phyloP scores from a whole-genome alignment of 2,329 filamentous ascomycete genomes.

The Paramyrothecium roridum region DNA sequence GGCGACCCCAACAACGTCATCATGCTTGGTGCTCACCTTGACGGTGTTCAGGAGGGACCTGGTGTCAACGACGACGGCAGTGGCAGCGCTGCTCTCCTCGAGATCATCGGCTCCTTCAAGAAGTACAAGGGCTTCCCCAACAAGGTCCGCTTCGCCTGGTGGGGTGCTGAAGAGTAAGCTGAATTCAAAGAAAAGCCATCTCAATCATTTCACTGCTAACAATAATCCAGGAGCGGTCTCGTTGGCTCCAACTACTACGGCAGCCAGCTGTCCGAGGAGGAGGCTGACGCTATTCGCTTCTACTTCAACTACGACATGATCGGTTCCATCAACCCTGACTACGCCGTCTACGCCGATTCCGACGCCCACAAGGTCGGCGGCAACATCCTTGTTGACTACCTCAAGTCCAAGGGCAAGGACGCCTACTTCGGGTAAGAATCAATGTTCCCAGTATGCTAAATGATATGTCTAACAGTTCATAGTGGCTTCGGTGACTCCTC shows the following conservation, averaged over 20 bases:
- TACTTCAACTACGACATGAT: slow-evolving; percentile 76
- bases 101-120: slow-evolving; percentile 32
- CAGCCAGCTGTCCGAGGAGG: slow-evolving; percentile 26
- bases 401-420: slow-evolving; percentile 28
- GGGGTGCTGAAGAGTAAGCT: slow-evolving; percentile 37
- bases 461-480: slow-evolving; percentile 6
- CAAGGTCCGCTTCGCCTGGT: slow-evolving; percentile 41
- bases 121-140: slow-evolving; percentile 36
- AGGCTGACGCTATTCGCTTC: slow-evolving; percentile 55
- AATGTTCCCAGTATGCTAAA: accelerated
- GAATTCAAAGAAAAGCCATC: accelerated
- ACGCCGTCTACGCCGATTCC: slow-evolving; percentile 34
- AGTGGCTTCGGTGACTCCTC: slow-evolving; percentile 32
- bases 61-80: slow-evolving; percentile 40
- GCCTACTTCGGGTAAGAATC: slow-evolving; percentile 20
- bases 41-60: slow-evolving; percentile 34
- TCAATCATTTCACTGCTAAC: slow-evolving; percentile 8
- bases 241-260: slow-evolving; percentile 40
- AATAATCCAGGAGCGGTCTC: slow-evolving; percentile 28
- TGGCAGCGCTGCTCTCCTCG: slow-evolving; percentile 32
- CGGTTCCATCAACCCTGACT: slow-evolving; percentile 36
- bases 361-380: slow-evolving; percentile 35
- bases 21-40: slow-evolving; percentile 38
- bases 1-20: slow-evolving; percentile 39
- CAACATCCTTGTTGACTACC: slow-evolving; percentile 28